Percentiles rank a stretch among this genome's conserved stretches.
Evolutionary conservation across 176 grass and related monocot genomes (phyloP).

Genomic region (Poa pratensis): DNA sequence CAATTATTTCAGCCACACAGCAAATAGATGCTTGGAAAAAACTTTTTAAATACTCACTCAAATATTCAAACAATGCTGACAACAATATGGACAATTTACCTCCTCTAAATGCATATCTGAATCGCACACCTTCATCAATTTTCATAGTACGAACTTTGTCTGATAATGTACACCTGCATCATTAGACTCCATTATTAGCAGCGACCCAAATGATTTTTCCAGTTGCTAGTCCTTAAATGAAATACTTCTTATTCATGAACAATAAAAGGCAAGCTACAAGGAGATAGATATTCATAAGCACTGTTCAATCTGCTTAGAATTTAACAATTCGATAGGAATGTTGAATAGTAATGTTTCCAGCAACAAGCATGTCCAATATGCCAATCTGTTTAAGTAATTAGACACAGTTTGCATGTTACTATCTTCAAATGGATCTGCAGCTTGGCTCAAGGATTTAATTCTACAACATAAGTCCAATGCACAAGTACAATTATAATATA

Average conservation of each 20-base stretch:
- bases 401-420: no score
- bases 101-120: background rate
- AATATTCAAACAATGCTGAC: background rate
- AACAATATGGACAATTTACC: background rate
- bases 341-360: no score
- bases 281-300: background rate
- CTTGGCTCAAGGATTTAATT: background rate
- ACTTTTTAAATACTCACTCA: background rate
- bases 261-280: background rate
- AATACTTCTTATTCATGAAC: background rate
- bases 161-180: constrained; percentile 74
- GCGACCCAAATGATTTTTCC: background rate
- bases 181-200: constrained; percentile 37
- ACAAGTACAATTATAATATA: no score
- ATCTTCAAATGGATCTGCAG: background rate
- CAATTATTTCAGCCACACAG: no score
- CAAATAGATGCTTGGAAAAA: no score
- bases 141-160: constrained; percentile 65
- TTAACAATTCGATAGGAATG: no score
- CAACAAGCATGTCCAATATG: no score
- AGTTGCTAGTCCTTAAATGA: background rate
- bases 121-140: background rate
- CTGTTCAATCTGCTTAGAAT: no score
- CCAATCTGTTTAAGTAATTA: background rate
- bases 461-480: background rate